Conservation (phyloP, 768 basidiomycete genomes). For the Trametopsis cervina region DNA sequence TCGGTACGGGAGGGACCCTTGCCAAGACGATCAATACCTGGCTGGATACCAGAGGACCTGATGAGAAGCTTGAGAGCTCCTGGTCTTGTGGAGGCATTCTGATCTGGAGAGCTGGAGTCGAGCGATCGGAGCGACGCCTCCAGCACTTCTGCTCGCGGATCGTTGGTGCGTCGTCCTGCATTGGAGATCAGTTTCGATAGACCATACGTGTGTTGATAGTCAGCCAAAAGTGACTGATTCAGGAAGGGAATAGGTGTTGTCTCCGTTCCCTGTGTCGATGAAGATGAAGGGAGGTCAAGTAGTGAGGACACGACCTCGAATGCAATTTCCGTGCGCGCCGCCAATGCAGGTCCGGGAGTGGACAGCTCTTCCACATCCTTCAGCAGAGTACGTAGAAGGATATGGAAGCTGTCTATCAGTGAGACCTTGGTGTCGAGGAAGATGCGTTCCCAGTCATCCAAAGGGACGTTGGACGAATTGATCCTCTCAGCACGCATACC, state of each 20-base stretch:
- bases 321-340: conserved; percentile 41
- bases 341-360: conserved; percentile 35
- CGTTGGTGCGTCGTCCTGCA: conserved; percentile 41
- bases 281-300: conserved; percentile 41
- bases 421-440: conserved; percentile 72
- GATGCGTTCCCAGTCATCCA: conserved; percentile 63
- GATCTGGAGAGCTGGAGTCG: conserved; percentile 16
- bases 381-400: conserved; percentile 42
- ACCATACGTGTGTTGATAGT: conserved; percentile 66
- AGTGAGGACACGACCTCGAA: conserved; percentile 57
- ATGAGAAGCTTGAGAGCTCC: conserved; percentile 60
- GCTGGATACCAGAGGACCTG: conserved; percentile 48
- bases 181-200: conserved; percentile 43
- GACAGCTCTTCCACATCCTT: conserved; percentile 33
- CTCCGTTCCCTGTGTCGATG: conserved; percentile 1
- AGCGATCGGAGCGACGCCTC: conserved; percentile 43
- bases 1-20: conserved; percentile 14
- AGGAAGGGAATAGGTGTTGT: conserved; percentile 38
- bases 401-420: conserved; percentile 62
- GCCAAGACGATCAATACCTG: conserved; percentile 32
- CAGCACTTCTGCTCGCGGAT: conserved; percentile 51
- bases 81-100: conserved; percentile 27
- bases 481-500: conserved; percentile 30
- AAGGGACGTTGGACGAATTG: conserved; percentile 15
- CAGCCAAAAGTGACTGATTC: conserved; percentile 57